These are phyloP conservation scores for Colletotrichum sublineola DNA, from an alignment of 2,329 filamentous ascomycete species.

Conservation along the genomic window DNA sequence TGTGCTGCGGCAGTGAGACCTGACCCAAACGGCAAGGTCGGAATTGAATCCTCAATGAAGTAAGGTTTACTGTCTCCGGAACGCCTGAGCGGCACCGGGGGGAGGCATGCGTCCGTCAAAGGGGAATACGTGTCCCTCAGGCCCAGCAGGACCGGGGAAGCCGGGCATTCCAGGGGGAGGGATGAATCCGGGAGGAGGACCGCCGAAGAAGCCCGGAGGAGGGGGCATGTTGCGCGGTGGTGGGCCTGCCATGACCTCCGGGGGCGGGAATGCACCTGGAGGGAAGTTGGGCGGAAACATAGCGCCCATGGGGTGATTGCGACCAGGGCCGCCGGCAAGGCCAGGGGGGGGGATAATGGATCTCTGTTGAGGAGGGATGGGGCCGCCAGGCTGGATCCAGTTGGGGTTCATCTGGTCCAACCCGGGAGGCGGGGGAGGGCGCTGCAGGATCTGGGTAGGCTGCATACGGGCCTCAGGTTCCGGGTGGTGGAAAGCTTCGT, in stretches of 20 bases:
- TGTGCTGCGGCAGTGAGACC: slow-evolving; percentile 23
- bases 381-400: slow-evolving; percentile 63
- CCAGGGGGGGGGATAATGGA: slow-evolving; percentile 73
- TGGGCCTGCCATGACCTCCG: slow-evolving; percentile 63
- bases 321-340: slow-evolving; percentile 57
- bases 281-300: slow-evolving; percentile 75
- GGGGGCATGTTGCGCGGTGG: slow-evolving; percentile 68
- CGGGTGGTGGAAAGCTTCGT: slow-evolving; percentile 65
- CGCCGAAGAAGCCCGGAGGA: slow-evolving; percentile 70
- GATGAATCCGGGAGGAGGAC: slow-evolving; percentile 64
- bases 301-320: slow-evolving; percentile 64
- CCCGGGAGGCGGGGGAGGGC: slow-evolving; percentile 71
- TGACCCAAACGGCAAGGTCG: not conserved
- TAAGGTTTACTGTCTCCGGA: slow-evolving; percentile 52
- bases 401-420: slow-evolving; percentile 71
- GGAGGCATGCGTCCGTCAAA: slow-evolving; percentile 71
- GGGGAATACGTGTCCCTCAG: slow-evolving; percentile 63
- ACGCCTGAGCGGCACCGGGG: slow-evolving; percentile 55
- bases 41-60: not conserved
- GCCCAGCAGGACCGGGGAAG: slow-evolving; percentile 66
- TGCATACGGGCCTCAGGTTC: slow-evolving; percentile 66
- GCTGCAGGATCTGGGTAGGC: slow-evolving; percentile 75
- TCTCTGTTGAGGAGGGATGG: slow-evolving; percentile 56
- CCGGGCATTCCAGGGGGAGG: slow-evolving; percentile 67
- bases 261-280: slow-evolving; percentile 61